A percentile compares a stretch with the other conserved stretches of the same genome.
Conservation (phyloP, 2,329 filamentous ascomycete genomes). For the Pseudogymnoascus sp. region DNA sequence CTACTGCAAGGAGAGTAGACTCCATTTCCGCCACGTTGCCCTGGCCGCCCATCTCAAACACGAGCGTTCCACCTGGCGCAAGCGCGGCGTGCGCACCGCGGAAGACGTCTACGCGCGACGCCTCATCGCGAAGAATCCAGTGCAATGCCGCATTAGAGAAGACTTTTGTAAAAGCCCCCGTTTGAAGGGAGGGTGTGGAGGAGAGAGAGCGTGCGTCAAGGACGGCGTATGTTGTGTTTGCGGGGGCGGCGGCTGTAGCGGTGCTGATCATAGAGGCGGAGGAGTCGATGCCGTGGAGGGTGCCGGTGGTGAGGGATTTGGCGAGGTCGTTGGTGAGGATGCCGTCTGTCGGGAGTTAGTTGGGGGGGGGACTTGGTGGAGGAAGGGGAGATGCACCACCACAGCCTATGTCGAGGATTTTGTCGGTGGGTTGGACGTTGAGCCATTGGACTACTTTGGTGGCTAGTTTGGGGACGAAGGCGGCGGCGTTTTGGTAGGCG, state of each 20-base stretch:
- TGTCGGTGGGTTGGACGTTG: conserved; percentile 47
- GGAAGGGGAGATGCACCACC: conserved; percentile 37
- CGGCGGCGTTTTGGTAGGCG: conserved; percentile 51
- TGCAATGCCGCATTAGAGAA: conserved; percentile 61
- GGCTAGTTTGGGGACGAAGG: conserved; percentile 55
- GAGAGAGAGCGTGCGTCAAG: background rate
- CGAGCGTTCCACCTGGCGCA: conserved; percentile 46
- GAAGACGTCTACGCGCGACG: conserved; percentile 35
- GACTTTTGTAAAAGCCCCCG: conserved; percentile 36
- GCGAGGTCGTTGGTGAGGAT: conserved; percentile 48
- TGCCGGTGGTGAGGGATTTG: conserved; percentile 35
- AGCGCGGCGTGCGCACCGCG: conserved; percentile 31
- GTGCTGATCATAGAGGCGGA: conserved; percentile 50
- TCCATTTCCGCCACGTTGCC: conserved; percentile 59
- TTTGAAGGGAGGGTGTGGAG: background rate
- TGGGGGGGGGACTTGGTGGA: background rate
- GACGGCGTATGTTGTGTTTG: conserved; percentile 21
- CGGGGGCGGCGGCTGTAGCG: conserved; percentile 27
- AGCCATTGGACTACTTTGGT: conserved; percentile 50
- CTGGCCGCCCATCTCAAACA: conserved; percentile 64
- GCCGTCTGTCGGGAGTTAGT: conserved; percentile 39
- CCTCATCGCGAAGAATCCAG: conserved; percentile 48
- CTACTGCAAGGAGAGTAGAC: conserved; percentile 44
- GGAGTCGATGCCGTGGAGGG: conserved; percentile 49
- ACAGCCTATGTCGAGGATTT: conserved; percentile 54